These are phyloP conservation scores for Wickerhamomyces sp. DNA, from an alignment of 1,139 yeast species.

Conservation along the genomic window DNA sequence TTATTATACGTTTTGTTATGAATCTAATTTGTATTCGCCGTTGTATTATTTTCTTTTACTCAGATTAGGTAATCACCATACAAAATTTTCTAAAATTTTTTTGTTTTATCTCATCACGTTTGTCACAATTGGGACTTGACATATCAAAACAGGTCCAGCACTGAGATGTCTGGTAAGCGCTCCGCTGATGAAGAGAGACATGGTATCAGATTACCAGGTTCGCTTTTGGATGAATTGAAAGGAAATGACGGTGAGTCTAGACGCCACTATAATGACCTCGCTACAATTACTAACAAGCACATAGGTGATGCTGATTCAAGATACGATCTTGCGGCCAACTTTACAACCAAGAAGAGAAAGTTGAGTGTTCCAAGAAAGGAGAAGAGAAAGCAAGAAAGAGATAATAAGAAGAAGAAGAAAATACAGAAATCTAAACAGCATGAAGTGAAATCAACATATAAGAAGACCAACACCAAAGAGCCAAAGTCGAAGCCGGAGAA, in stretches of 20 bases:
- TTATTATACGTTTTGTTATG: too few relatives aligned
- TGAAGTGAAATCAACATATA: background rate
- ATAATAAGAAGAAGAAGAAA: slow-evolving; percentile 41
- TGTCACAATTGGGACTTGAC: too few relatives aligned
- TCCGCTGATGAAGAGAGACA: slow-evolving; percentile 33
- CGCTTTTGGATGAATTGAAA: slow-evolving; percentile 58
- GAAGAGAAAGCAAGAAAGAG: slow-evolving; percentile 50
- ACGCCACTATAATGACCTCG: background rate
- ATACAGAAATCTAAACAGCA: slow-evolving; percentile 2
- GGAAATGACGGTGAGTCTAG: slow-evolving; percentile 36
- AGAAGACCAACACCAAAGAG: slow-evolving; percentile 4
- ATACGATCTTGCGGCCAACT: slow-evolving; percentile 18
- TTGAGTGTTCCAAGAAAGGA: slow-evolving; percentile 45
- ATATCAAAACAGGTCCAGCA: too few relatives aligned
- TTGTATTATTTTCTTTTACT: too few relatives aligned
- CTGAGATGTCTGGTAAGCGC: too few relatives aligned
- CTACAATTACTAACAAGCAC: slow-evolving; percentile 4
- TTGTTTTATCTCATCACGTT: too few relatives aligned
- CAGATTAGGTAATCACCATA: too few relatives aligned
- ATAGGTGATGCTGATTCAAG: slow-evolving; percentile 34
- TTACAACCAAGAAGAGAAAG: slow-evolving; percentile 29
- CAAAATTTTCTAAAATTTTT: too few relatives aligned
- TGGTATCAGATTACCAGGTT: slow-evolving; percentile 62
- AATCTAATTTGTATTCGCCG: too few relatives aligned
- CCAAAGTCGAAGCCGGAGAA: slow-evolving; percentile 5